phyloP scores from a whole-genome alignment of 495 filamentous ascomycete genomes.

The Lentithecium fluviatile region DNA sequence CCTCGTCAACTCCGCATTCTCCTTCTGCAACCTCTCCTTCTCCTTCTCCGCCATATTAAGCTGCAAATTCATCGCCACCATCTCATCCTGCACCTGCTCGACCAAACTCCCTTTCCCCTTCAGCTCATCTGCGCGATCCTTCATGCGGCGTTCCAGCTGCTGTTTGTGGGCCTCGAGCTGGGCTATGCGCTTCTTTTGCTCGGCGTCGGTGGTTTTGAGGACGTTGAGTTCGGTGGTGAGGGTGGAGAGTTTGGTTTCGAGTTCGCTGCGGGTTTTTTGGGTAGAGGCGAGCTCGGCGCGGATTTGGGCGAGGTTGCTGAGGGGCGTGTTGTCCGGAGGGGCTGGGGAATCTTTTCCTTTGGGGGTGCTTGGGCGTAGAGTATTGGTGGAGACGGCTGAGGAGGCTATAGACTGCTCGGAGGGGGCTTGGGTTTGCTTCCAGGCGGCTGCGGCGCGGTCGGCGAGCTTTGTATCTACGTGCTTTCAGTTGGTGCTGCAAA shows the following conservation, averaged over 20 bases:
- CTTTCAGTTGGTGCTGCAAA: slow-evolving; percentile 1
- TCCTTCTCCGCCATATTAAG: slow-evolving; percentile 80
- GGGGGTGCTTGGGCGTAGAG: slow-evolving; percentile 21
- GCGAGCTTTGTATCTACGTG: slow-evolving; percentile 45
- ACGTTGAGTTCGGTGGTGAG: slow-evolving; percentile 38
- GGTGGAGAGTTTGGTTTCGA: slow-evolving; percentile 37
- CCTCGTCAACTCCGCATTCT: slow-evolving; percentile 85
- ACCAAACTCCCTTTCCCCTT: slow-evolving; percentile 76
- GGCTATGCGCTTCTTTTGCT: slow-evolving; percentile 55
- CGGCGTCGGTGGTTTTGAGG: slow-evolving; percentile 35
- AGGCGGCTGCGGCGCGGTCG: slow-evolving; percentile 41
- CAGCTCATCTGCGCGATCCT: slow-evolving; percentile 82
- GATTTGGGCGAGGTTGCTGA: slow-evolving; percentile 31
- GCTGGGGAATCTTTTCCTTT: slow-evolving; percentile 8
- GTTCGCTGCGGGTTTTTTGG: slow-evolving; percentile 39
- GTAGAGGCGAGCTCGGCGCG: slow-evolving; percentile 43
- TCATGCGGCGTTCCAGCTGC: slow-evolving; percentile 59
- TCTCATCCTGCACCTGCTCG: slow-evolving; percentile 88
- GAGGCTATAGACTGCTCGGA: slow-evolving; percentile 8
- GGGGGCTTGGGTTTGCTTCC: slow-evolving; percentile 5
- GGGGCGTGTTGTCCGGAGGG: slow-evolving; percentile 10
- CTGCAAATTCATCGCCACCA: slow-evolving; percentile 79
- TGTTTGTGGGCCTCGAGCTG: slow-evolving; percentile 63
- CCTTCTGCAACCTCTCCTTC: slow-evolving; percentile 63
- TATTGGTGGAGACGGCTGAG: slow-evolving; percentile 4